Percentiles rank a stretch among this genome's conserved stretches.
phyloP scores from a whole-genome alignment of 1,284 basidiomycete species.

The Pseudozyma hubeiensis region DNA sequence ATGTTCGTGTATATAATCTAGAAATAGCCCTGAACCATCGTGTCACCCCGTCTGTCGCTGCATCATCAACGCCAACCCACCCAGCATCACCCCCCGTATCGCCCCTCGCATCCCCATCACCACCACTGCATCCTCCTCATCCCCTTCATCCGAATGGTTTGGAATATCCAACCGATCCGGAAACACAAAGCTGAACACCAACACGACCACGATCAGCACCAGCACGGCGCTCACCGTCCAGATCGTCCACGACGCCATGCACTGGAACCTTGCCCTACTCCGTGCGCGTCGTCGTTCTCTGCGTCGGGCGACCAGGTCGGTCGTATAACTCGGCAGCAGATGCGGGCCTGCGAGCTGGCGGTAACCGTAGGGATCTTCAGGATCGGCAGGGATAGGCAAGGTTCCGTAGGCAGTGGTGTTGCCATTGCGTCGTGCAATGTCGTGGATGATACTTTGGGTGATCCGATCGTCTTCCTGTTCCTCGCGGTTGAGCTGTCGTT shows the following conservation, averaged over 20 bases:
- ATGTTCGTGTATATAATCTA: too few species aligned
- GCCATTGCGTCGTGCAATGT: constrained; percentile 21
- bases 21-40: too few species aligned
- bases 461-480: constrained; percentile 37
- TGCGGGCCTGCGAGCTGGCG: constrained; percentile 42
- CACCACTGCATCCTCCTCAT: too few species aligned
- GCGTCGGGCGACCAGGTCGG: constrained; percentile 32
- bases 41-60: too few species aligned
- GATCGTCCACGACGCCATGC: constrained; percentile 53
- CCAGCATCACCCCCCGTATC: neutral
- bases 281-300: constrained; percentile 36
- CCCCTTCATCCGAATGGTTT: constrained; percentile 18
- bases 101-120: too few species aligned
- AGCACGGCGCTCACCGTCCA: constrained; percentile 40
- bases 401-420: constrained; percentile 13
- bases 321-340: constrained; percentile 37
- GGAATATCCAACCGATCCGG: constrained; percentile 32
- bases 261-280: constrained; percentile 39
- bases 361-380: constrained; percentile 51
- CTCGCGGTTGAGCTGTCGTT: constrained; percentile 29
- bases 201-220: constrained; percentile 23
- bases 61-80: too few species aligned
- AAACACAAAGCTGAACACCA: constrained; percentile 29
- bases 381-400: constrained; percentile 9
- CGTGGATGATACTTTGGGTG: constrained; percentile 29